Conservation (phyloP, 768 basidiomycete species). For the Lactarius indigo region DNA sequence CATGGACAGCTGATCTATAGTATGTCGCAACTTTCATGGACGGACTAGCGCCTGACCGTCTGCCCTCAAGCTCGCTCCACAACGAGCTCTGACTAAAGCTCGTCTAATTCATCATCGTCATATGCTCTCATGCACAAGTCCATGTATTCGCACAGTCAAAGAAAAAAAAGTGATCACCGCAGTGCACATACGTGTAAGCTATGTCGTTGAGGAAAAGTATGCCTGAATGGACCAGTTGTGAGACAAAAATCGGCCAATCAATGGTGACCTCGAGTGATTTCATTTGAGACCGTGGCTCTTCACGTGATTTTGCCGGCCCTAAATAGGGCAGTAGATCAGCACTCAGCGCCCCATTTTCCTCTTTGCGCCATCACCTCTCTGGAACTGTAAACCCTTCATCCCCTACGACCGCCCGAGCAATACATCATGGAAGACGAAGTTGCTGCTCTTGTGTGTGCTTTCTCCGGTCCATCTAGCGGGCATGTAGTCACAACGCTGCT, state of each 20-base stretch:
- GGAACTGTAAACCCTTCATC: not conserved
- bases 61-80: slow-evolving; percentile 23
- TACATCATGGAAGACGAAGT: slow-evolving; percentile 61
- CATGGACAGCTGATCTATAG: slow-evolving; percentile 94
- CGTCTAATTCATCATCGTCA: slow-evolving; percentile 6
- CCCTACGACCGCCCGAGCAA: not conserved
- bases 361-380: slow-evolving; percentile 3
- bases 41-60: not conserved
- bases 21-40: slow-evolving; percentile 42
- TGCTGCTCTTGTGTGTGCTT: slow-evolving; percentile 46
- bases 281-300: not conserved
- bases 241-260: not conserved
- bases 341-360: not conserved
- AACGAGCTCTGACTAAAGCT: slow-evolving; percentile 25
- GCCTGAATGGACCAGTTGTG: not conserved
- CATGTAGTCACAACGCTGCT: slow-evolving; percentile 5
- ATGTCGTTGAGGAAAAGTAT: not conserved
- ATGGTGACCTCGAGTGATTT: not conserved
- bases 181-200: not conserved
- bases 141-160: slow-evolving; percentile 18
- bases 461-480: not conserved
- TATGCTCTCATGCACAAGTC: slow-evolving; percentile 15
- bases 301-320: slow-evolving; percentile 5
- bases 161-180: not conserved
- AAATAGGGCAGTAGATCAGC: not conserved